A percentile compares a stretch with the other conserved stretches of the same genome.
Conservation (phyloP, 768 basidiomycete species). For the Terana coerulea region DNA sequence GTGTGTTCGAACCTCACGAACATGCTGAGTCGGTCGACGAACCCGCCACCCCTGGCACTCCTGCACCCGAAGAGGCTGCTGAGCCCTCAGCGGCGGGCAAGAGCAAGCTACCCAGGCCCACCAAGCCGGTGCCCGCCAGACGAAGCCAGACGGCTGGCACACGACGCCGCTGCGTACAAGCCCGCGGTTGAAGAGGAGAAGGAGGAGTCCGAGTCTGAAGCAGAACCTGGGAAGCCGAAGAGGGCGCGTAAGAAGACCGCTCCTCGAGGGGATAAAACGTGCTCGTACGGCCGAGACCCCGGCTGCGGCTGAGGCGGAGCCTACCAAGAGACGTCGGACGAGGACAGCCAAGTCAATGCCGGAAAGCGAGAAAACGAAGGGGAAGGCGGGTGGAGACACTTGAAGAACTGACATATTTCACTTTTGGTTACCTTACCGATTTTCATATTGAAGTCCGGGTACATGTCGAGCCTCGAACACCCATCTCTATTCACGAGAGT, state of each 20-base stretch:
- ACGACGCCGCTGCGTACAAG: conserved; percentile 35
- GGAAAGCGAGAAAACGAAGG: too few relatives aligned
- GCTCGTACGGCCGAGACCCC: neutral
- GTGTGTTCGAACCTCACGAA: neutral
- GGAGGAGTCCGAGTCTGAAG: conserved; percentile 28
- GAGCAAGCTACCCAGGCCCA: neutral
- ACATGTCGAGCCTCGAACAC: too few relatives aligned
- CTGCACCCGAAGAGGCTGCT: neutral
- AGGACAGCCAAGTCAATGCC: too few relatives aligned
- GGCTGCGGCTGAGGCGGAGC: neutral
- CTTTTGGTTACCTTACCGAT: too few relatives aligned
- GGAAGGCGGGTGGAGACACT: too few relatives aligned
- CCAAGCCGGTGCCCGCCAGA: conserved; percentile 5
- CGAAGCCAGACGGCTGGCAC: conserved; percentile 29
- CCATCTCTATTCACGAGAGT: too few relatives aligned
- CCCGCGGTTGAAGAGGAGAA: conserved; percentile 25
- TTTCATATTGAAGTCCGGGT: too few relatives aligned
- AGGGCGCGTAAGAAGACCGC: neutral
- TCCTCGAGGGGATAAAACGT: conserved; percentile 3
- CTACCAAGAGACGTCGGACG: neutral
- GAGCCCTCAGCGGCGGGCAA: neutral
- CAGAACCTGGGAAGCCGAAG: conserved; percentile 3
- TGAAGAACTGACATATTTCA: too few relatives aligned
- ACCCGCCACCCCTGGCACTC: neutral
- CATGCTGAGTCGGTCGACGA: too few relatives aligned